phyloP scores from a whole-genome alignment of 2,329 filamentous ascomycete species.

The Colletotrichum plurivorum region DNA sequence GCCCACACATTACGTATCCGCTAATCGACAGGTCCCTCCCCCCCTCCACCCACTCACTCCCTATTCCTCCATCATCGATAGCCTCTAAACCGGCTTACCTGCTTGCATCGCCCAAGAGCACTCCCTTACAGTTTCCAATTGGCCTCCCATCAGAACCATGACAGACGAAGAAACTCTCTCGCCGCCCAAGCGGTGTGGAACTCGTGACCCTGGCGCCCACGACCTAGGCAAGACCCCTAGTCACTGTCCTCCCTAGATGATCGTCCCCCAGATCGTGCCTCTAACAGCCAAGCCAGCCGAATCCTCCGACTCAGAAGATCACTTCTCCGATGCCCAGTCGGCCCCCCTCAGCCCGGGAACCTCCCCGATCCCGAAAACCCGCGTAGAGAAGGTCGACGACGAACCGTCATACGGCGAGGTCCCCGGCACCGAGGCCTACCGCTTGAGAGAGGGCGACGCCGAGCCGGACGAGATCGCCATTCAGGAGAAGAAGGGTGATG shows the following conservation, averaged over 20 bases:
- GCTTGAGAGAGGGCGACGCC: constrained; percentile 69
- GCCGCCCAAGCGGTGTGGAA: constrained; percentile 57
- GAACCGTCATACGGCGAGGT: constrained; percentile 73
- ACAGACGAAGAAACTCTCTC: constrained; percentile 55
- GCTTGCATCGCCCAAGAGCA: constrained; percentile 16
- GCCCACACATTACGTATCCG: constrained; percentile 40
- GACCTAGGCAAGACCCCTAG: constrained; percentile 64
- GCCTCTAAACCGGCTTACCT: constrained; percentile 11
- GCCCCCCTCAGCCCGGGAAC: constrained; percentile 58
- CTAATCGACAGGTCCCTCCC: constrained; percentile 39
- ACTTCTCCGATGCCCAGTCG: constrained; percentile 78
- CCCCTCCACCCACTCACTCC: constrained; percentile 35
- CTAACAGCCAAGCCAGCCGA: constrained; percentile 55
- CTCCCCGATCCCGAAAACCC: constrained; percentile 71
- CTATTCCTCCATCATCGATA: constrained; percentile 38
- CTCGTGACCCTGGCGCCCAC: constrained; percentile 71
- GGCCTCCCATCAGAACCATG: constrained; percentile 42
- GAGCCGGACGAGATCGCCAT: constrained; percentile 73
- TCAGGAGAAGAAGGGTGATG: constrained; percentile 41
- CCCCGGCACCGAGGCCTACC: constrained; percentile 71
- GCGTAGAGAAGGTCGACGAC: constrained; percentile 72
- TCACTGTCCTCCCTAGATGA: constrained; percentile 20
- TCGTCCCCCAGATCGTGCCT: constrained; percentile 4
- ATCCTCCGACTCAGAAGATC: constrained; percentile 76
- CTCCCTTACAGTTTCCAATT: constrained; percentile 13